Base-by-base conservation (phyloP, 108 stramenopile genomes). In the Nitzschia sp. region DNA sequence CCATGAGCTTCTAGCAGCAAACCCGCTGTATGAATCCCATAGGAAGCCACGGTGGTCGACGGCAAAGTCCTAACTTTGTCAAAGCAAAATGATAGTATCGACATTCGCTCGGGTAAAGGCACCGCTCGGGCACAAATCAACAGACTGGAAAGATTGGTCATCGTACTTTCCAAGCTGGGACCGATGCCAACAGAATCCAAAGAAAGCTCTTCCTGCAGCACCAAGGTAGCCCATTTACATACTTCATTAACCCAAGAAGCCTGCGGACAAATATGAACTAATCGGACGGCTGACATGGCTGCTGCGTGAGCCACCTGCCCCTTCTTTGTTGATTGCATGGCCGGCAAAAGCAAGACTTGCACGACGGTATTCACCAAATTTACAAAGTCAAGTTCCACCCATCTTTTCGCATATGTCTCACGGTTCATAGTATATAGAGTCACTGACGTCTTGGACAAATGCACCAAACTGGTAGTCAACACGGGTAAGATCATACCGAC, bases 91-190 rank as follows among this genome's bases (percentile, higher is more conserved):
- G 66, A 34, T 44, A 88, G 63, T 16, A 79, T 71, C 3, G 71
- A 35, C 4, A 47, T 33, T 30, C 90, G 76, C 45, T 85, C 84
- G 19, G 76, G 75, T 3, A 87, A 73, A 3, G 87, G 85, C 2
- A 88, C 45, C 15, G 83, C 87, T 32, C 90, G 56, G 33, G 79
- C 44, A 26, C 79, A 75, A 77, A 91, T 66, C 35, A 87, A 13
- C 1, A 88, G 61, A 44, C 76, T 68, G 25, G 87, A 76, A 27
- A 82, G 58, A 29, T 47, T 77, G 2, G 71, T 72, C 63, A 87
- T 48, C 32, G 62, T 63, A 44, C 79, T 63, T 15, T 79, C 59
- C 8, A 79, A 56, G 38, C 33, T 54, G 13, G 25, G 4, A 9
- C 17, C n/a, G 23, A 8, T 16, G 4, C 30, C 26, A 4, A 16